Percentiles rank a stretch among this genome's conserved stretches.
Conservation (phyloP, 352 stramenopile species). For the Phytophthora hibernalis region DNA sequence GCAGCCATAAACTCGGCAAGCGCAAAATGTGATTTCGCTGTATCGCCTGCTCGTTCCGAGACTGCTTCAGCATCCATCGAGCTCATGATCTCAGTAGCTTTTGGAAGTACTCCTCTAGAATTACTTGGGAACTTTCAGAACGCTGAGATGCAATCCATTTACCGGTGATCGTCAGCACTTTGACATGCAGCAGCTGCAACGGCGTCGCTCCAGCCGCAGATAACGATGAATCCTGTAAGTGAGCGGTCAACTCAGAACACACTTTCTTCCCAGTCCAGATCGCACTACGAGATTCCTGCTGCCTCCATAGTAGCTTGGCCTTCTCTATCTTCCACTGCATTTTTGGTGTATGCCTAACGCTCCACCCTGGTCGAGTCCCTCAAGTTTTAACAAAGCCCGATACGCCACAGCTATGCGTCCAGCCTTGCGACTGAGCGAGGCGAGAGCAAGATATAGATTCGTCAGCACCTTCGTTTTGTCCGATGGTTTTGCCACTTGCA, state of each 20-base stretch:
- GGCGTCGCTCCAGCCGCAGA: conserved; percentile 14
- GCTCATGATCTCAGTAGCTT: conserved; percentile 75
- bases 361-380: conserved; percentile 52
- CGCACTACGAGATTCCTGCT: conserved; percentile 73
- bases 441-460: conserved; percentile 65
- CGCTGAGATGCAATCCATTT: conserved; percentile 95
- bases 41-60: conserved; percentile 51
- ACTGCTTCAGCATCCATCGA: conserved; percentile 44
- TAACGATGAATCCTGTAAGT: conserved; percentile 35
- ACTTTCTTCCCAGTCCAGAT: conserved; percentile 78
- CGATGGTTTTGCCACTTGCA: conserved; percentile 45
- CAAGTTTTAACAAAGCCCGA: conserved; percentile 64
- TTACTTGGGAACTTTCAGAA: conserved; percentile 91
- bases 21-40: conserved; percentile 84
- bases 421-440: conserved; percentile 66
- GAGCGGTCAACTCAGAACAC: conserved; percentile 45
- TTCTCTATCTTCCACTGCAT: conserved; percentile 81
- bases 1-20: conserved; percentile 93
- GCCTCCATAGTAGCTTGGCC: conserved; percentile 81
- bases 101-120: conserved; percentile 94
- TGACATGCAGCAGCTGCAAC: conserved; percentile 66
- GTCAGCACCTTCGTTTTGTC: conserved; percentile 40
- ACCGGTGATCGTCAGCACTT: conserved; percentile 81
- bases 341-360: conserved; percentile 48
- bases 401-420: conserved; percentile 74